Percentiles rank a stretch among this genome's conserved stretches.
Conservation (phyloP, 257 asterid species). For the Solanum lignicaule region DNA sequence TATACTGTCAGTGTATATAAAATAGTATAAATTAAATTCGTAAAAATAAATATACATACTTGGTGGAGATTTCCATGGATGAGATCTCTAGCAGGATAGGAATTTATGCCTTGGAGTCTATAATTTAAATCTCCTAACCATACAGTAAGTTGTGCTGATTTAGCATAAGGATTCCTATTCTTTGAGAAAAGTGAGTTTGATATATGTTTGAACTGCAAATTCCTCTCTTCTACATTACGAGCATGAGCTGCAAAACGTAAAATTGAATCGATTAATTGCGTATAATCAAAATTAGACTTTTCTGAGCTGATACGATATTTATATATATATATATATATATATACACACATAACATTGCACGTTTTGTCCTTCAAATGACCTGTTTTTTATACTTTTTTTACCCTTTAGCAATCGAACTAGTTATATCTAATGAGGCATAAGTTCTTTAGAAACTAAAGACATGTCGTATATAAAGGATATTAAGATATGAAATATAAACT, state of each 20-base stretch:
- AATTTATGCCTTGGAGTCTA: slow-evolving; percentile 43
- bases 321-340: no score
- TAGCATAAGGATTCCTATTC: slow-evolving; percentile 30
- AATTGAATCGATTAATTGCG: background rate
- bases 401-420: background rate
- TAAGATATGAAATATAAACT: background rate
- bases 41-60: slow-evolving; percentile 10
- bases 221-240: slow-evolving; percentile 51
- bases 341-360: background rate
- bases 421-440: background rate
- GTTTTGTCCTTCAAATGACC: background rate
- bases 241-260: slow-evolving; percentile 43
- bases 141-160: slow-evolving; percentile 38
- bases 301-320: background rate
- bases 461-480: no score
- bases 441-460: background rate
- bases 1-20: background rate
- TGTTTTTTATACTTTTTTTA: fast-evolving
- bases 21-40: background rate
- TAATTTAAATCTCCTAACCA: slow-evolving; percentile 79
- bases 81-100: slow-evolving; percentile 45
- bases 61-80: slow-evolving; percentile 36
- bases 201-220: slow-evolving; percentile 40
- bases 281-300: background rate
- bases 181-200: slow-evolving; percentile 45